Conservation (phyloP, 1,284 basidiomycete species). For the Trichosporon ovoides region DNA sequence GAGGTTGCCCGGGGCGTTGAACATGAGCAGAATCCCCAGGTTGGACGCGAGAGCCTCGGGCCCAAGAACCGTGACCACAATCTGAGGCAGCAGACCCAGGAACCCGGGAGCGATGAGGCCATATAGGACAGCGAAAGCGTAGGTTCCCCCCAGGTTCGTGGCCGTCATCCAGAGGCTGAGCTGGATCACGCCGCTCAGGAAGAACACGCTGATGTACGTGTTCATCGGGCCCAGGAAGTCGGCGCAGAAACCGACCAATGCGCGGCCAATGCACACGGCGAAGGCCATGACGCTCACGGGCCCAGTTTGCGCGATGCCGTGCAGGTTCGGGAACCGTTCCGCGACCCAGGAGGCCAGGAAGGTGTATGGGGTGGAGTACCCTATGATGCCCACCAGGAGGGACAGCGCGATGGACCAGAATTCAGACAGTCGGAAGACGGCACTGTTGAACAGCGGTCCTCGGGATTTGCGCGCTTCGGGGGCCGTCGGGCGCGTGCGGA, state of each 20-base stretch:
- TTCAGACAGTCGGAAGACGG: conserved; percentile 1
- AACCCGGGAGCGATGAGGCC: conserved; percentile 30
- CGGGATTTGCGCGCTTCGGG: conserved; percentile 28
- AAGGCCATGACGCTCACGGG: conserved; percentile 14
- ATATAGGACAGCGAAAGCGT: conserved; percentile 14
- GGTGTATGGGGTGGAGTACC: conserved; percentile 31
- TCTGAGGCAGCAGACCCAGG: conserved; percentile 33
- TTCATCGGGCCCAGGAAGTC: conserved; percentile 16
- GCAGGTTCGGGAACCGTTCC: conserved; percentile 18
- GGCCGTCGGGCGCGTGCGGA: conserved; percentile 31
- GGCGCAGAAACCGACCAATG: conserved; percentile 9
- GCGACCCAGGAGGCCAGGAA: conserved; percentile 25
- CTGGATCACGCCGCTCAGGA: conserved; percentile 14
- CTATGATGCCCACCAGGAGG: conserved; percentile 26
- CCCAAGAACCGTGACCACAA: conserved; percentile 35
- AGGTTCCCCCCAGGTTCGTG: neutral
- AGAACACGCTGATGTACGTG: conserved; percentile 17
- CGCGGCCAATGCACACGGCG: conserved; percentile 12
- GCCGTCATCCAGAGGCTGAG: conserved; percentile 18
- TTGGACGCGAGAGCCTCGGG: conserved; percentile 33
- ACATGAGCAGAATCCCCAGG: conserved; percentile 21
- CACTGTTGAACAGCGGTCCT: conserved; percentile 31
- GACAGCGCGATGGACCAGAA: conserved; percentile 28
- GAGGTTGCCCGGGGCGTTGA: conserved; percentile 16
- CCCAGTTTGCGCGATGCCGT: conserved; percentile 18